phyloP scores from a whole-genome alignment of 73 alveolate species.

The Durusdinium trenchii region DNA sequence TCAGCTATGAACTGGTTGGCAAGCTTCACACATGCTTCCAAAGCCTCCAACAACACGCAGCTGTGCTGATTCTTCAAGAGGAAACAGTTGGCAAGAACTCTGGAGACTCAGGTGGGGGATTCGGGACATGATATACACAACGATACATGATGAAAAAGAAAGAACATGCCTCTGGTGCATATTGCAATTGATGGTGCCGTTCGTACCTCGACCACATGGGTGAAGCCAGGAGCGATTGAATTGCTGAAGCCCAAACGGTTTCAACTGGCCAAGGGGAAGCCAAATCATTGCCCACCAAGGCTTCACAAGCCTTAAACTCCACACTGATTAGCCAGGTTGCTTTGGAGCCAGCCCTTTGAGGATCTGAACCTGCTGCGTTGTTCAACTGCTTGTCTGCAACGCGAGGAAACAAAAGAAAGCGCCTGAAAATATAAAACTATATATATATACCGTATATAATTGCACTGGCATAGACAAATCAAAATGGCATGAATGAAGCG shows the following conservation, averaged over 20 bases:
- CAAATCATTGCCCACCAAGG: background rate
- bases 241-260: background rate
- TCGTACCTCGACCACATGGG: constrained; percentile 70
- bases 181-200: constrained; percentile 61
- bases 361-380: constrained; percentile 83
- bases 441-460: no score
- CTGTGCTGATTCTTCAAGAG: background rate
- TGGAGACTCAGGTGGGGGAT: background rate
- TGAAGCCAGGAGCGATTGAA: no score
- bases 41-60: background rate
- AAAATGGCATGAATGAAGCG: no score
- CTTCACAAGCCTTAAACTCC: background rate
- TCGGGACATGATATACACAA: background rate
- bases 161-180: constrained; percentile 22
- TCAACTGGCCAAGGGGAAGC: background rate
- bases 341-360: constrained; percentile 78
- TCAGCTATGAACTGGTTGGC: constrained; percentile 74
- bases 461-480: no score
- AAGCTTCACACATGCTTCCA: constrained; percentile 59
- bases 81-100: background rate
- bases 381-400: no score
- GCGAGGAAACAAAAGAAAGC: no score
- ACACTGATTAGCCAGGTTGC: background rate
- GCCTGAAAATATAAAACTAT: no score
- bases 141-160: background rate